Evolutionary conservation across 495 filamentous ascomycete species (phyloP).

Genomic region (Aeminium ludgeri): DNA sequence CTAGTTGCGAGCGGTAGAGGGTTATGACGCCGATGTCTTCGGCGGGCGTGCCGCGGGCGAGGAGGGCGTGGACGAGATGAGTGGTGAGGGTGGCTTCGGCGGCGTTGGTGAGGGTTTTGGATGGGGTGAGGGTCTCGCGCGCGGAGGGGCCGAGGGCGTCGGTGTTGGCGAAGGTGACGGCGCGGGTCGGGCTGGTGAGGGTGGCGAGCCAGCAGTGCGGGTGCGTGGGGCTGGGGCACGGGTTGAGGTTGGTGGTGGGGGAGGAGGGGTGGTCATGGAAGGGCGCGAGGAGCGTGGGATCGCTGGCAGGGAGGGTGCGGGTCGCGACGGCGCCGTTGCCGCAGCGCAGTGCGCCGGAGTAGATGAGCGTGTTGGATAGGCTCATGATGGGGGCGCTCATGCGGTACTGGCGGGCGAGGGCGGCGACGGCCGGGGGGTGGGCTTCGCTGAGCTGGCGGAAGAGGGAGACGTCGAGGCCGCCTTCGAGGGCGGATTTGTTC

Average conservation of each 20-base stretch:
- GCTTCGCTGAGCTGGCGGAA: constrained; percentile 84
- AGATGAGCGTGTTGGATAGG: constrained; percentile 84
- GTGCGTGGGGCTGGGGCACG: constrained; percentile 20
- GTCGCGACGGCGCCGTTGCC: constrained; percentile 59
- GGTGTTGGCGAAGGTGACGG: constrained; percentile 77
- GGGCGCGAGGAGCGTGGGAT: constrained; percentile 33
- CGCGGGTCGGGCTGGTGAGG: constrained; percentile 47
- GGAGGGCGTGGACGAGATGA: constrained; percentile 62
- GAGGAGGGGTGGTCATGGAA: constrained; percentile 20
- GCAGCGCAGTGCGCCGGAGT: constrained; percentile 74
- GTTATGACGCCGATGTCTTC: constrained; percentile 87
- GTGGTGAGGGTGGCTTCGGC: constrained; percentile 57
- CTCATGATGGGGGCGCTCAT: constrained; percentile 97
- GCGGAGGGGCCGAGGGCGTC: constrained; percentile 48
- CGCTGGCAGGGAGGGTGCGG: constrained; percentile 40
- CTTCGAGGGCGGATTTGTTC: constrained; percentile 69
- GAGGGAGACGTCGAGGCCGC: constrained; percentile 78
- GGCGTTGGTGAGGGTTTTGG: constrained; percentile 72
- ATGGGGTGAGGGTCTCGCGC: constrained; percentile 44
- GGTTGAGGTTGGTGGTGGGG: too few species aligned
- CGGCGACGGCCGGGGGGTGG: constrained; percentile 73
- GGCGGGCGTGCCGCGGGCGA: constrained; percentile 55
- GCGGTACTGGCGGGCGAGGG: constrained; percentile 87
- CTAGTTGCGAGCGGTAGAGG: constrained; percentile 89
- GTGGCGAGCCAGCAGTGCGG: constrained; percentile 70